These are phyloP conservation scores for Phylloporus sp. DNA, from an alignment of 1,284 basidiomycete species.

Conservation along the genomic window DNA sequence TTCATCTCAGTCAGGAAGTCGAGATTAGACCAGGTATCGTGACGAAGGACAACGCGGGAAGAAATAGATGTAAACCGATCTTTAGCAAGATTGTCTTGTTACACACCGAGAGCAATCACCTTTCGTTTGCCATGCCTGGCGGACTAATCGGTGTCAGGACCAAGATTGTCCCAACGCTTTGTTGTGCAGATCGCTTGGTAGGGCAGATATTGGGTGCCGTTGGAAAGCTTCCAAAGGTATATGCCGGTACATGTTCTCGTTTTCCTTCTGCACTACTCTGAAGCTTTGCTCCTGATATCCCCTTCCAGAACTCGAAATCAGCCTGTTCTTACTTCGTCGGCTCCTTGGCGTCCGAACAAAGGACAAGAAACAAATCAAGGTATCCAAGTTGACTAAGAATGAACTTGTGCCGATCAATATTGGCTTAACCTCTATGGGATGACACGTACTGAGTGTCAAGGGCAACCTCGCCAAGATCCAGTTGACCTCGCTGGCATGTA, in stretches of 20 bases:
- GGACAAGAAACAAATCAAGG: constrained; percentile 98
- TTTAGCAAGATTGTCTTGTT: constrained; percentile 91
- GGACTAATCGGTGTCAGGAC: constrained; percentile 99
- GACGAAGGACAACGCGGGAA: constrained; percentile 91
- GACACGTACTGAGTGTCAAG: constrained; percentile 89
- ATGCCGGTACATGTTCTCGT: constrained; percentile 69
- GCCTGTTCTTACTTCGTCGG: constrained; percentile 90
- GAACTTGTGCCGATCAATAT: constrained; percentile 96
- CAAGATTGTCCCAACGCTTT: constrained; percentile 94
- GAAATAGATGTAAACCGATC: constrained; percentile 93
- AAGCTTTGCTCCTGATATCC: neutral
- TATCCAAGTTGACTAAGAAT: constrained; percentile 90
- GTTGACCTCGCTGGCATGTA: constrained; percentile 90
- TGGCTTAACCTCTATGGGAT: constrained; percentile 92
- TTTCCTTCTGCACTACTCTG: neutral
- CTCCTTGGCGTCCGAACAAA: constrained; percentile 98
- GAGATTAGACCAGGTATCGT: constrained; percentile 98
- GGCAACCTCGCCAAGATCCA: constrained; percentile 93
- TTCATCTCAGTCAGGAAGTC: constrained; percentile 91
- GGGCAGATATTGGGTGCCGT: constrained; percentile 96
- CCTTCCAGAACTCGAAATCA: constrained; percentile 83
- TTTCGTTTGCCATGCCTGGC: constrained; percentile 96
- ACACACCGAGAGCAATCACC: constrained; percentile 93
- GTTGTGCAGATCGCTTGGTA: constrained; percentile 95
- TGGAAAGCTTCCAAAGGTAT: constrained; percentile 92